A percentile compares a stretch with the other conserved stretches of the same genome.
These are phyloP conservation scores for Cucurbitaria berberidis DNA, from an alignment of 2,329 filamentous ascomycete species.

Conservation along the genomic window DNA sequence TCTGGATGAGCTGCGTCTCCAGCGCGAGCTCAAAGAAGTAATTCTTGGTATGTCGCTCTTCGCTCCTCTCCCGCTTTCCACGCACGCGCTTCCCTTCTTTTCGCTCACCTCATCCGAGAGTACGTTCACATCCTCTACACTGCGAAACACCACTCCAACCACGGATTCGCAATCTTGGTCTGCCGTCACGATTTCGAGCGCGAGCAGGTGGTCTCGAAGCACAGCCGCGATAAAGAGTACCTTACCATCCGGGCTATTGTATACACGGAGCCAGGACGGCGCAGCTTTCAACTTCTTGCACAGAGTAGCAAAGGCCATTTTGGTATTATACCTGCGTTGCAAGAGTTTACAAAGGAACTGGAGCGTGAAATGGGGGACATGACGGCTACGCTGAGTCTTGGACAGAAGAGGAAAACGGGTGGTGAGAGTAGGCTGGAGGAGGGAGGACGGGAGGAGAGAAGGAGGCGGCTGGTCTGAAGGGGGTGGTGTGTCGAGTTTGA, in stretches of 20 bases:
- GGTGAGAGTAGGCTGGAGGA: too few species aligned
- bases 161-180: conserved; percentile 6
- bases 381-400: not conserved
- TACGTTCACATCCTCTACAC: too few species aligned
- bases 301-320: not conserved
- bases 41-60: too few species aligned
- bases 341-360: conserved; percentile 9
- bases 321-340: conserved; percentile 1
- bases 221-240: conserved; percentile 1
- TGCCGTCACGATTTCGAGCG: not conserved
- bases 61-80: too few species aligned
- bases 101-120: too few species aligned
- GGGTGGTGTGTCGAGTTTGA: too few species aligned
- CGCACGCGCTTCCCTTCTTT: too few species aligned
- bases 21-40: too few species aligned
- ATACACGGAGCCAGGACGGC: too few species aligned
- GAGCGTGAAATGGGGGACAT: conserved; percentile 3
- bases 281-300: not conserved
- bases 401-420: too few species aligned
- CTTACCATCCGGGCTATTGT: not conserved
- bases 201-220: conserved; percentile 1
- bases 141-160: not conserved
- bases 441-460: too few species aligned
- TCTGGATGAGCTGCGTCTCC: too few species aligned
- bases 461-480: not conserved